Conservation (phyloP, 2,329 filamentous ascomycete species). For the Exophiala lecanii-corni region DNA sequence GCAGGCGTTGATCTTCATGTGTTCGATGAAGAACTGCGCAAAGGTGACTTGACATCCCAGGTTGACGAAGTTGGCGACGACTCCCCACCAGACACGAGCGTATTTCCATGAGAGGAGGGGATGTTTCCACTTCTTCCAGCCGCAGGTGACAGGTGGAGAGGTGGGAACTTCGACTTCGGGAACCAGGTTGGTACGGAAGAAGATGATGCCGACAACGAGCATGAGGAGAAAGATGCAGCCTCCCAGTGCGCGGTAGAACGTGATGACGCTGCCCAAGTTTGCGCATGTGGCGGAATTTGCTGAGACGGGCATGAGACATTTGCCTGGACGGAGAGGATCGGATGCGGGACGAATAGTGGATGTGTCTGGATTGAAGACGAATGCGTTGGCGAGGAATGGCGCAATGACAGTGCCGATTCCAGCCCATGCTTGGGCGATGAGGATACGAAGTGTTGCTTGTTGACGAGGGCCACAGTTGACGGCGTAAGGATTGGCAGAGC, state of each 20-base stretch:
- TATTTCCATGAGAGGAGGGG: slow-evolving; percentile 48
- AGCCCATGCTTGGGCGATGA: slow-evolving; percentile 72
- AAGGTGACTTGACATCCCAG: slow-evolving; percentile 63
- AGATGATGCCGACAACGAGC: slow-evolving; percentile 34
- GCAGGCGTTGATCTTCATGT: slow-evolving; percentile 55
- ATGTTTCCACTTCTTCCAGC: slow-evolving; percentile 25
- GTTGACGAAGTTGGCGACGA: slow-evolving; percentile 74
- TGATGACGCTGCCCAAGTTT: slow-evolving; percentile 64
- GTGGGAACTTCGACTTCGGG: slow-evolving; percentile 68
- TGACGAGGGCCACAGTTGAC: slow-evolving; percentile 70
- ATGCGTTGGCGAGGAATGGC: slow-evolving; percentile 60
- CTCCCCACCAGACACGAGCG: slow-evolving; percentile 70
- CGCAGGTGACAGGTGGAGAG: slow-evolving; percentile 51
- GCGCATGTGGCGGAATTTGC: slow-evolving; percentile 46
- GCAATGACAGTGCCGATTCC: slow-evolving; percentile 70
- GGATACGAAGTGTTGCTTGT: slow-evolving; percentile 71
- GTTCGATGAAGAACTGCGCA: slow-evolving; percentile 67
- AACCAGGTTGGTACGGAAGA: slow-evolving; percentile 63
- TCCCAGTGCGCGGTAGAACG: slow-evolving; percentile 72
- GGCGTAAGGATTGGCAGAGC: slow-evolving; percentile 71
- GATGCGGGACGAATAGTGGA: slow-evolving; percentile 7
- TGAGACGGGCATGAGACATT: slow-evolving; percentile 28
- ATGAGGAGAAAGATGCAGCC: slow-evolving; percentile 64
- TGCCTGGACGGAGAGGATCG: slow-evolving; percentile 17
- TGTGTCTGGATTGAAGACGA: slow-evolving; percentile 54